These are phyloP conservation scores for Anethum foeniculum DNA, from an alignment of 140 eudicot species.

Conservation along the genomic window DNA sequence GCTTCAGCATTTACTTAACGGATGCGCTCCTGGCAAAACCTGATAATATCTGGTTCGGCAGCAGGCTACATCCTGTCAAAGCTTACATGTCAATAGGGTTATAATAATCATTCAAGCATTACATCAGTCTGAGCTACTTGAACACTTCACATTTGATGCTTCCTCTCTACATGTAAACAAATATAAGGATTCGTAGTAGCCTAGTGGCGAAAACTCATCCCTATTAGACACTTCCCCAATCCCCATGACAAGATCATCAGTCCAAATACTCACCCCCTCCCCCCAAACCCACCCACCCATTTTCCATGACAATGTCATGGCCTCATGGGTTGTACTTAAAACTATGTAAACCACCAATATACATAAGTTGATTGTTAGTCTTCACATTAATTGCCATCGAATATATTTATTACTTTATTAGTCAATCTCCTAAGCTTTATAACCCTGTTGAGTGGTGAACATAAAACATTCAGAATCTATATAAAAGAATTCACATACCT, in stretches of 20 bases:
- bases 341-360: neutral
- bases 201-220: too few species aligned
- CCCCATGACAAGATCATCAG: too few species aligned
- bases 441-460: neutral
- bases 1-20: neutral
- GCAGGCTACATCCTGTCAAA: neutral
- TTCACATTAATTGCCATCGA: neutral
- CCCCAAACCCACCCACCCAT: too few species aligned
- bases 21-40: neutral
- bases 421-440: neutral
- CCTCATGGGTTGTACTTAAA: neutral
- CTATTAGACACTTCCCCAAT: too few species aligned
- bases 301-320: too few species aligned
- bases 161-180: neutral
- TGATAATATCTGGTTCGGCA: neutral
- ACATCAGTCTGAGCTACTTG: neutral
- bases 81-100: neutral
- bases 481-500: constrained; percentile 13
- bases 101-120: neutral
- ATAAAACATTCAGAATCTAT: neutral
- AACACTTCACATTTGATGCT: too few species aligned
- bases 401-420: neutral
- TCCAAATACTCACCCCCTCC: too few species aligned
- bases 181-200: neutral
- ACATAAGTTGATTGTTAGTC: neutral